Evolutionary conservation across 192 early-diverging fungal species (phyloP).

Genomic region (Linnemannia zychae): DNA sequence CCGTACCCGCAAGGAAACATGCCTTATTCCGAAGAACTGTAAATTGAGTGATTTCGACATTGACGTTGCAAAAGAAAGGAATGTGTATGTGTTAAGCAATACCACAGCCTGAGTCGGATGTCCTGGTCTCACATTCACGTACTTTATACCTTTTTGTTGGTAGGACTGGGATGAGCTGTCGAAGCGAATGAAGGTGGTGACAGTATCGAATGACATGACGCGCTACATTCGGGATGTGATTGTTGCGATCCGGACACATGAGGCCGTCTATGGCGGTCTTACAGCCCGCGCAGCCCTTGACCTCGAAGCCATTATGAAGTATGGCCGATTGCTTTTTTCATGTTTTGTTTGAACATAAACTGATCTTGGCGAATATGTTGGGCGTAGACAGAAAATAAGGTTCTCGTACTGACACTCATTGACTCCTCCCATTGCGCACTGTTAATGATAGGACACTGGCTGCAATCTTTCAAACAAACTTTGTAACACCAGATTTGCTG

Average conservation of each 20-base stretch:
- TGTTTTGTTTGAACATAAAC: neutral
- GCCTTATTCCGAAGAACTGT: constrained; percentile 46
- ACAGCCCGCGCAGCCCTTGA: constrained; percentile 67
- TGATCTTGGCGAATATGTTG: neutral
- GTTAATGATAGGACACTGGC: constrained; percentile 57
- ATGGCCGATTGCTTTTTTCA: constrained; percentile 6
- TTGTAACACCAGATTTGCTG: constrained; percentile 67
- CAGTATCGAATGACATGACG: constrained; percentile 66
- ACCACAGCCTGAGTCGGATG: neutral
- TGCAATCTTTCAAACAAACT: constrained; percentile 63
- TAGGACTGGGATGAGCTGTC: constrained; percentile 67
- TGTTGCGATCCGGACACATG: constrained; percentile 69
- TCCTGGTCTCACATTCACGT: neutral
- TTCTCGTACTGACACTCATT: neutral
- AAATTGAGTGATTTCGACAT: neutral
- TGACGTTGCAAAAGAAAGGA: neutral
- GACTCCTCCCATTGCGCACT: neutral
- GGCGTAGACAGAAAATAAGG: neutral
- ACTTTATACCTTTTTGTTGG: neutral
- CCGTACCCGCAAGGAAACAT: constrained; percentile 37
- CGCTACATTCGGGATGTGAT: constrained; percentile 71
- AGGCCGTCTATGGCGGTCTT: constrained; percentile 64
- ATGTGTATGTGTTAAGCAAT: neutral
- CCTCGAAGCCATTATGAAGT: constrained; percentile 65
- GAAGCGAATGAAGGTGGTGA: constrained; percentile 56